Conservation (phyloP, 176 grass and related monocot species). For the Eleusine coracana region DNA sequence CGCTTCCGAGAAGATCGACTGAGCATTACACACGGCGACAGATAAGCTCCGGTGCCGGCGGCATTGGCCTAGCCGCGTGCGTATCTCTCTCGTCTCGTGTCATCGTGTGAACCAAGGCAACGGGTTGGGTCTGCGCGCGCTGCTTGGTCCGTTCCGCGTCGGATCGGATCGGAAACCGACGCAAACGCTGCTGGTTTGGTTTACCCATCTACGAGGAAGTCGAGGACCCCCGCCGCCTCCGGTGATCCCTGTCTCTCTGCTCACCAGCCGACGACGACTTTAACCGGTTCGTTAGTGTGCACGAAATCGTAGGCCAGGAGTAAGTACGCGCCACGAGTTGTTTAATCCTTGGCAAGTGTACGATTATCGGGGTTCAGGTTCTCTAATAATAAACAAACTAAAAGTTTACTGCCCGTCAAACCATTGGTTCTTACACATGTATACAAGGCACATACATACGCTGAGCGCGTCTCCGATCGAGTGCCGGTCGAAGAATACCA, state of each 20-base stretch:
- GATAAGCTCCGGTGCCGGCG: conserved; percentile 7
- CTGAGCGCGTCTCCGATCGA: background rate
- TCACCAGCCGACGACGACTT: background rate
- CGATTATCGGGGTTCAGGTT: background rate
- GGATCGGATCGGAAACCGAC: background rate
- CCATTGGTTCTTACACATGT: background rate
- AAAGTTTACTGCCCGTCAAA: background rate
- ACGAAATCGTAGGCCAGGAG: background rate
- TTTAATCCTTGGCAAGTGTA: background rate
- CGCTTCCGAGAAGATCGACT: conserved; percentile 10
- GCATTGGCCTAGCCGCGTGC: background rate
- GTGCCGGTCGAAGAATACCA: background rate
- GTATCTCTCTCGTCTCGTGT: conserved; percentile 6
- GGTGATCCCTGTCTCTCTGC: background rate
- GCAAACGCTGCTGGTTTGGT: background rate
- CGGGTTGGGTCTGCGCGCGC: background rate
- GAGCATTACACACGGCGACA: background rate
- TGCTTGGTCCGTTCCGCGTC: background rate
- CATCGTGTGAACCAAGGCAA: conserved; percentile 12
- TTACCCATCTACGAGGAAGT: background rate
- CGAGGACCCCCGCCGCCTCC: background rate
- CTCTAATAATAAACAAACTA: background rate
- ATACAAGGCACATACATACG: background rate
- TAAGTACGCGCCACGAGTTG: background rate
- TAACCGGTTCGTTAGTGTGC: background rate